Evolutionary conservation across 768 basidiomycete species (phyloP), one percentile per base, ranked within the genome.

Genomic region (Kwoniella sp.): DNA sequence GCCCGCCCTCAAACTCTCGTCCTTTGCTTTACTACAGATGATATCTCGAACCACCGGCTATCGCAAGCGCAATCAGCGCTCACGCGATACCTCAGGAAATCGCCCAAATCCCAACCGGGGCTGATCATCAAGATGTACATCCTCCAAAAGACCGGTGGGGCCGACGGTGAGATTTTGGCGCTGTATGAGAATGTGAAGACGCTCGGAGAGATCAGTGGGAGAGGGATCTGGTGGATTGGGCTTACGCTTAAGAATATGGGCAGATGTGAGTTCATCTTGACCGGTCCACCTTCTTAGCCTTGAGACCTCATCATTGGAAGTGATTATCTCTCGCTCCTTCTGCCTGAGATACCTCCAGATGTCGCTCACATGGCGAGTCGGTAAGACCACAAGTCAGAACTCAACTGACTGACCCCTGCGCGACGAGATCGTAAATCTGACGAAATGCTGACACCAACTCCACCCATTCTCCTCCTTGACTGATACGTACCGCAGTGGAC

Each of bases 51-150:
- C 1, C 52, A 57, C 23, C 60, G 65, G 7, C 56, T 65, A 38
- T 67, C 73, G 25, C 52, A 53, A 2, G 76, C 73, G n/a, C 34
- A 61, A 26, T 58, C 74, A 5, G 52, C 65, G 3, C 47, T 75
- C 15, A 54, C 48, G 25, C 63, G 69, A 41, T 63, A 63, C 37
- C 67, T 75, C 5, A 77, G 75, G 69, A 77, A 77, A 67, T 55
- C 62, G 28, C 72, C 73, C 11, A 64, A 65, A 55, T 77, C 76
- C 13, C 73, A 75, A 50, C 74, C 73, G 31, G 76, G 68, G 8
- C 59, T 75, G 1, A 63, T 72, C 30, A 63, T 77, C 17, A 67
- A 71, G 17, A 58, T 71, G 47, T 65, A 58, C 26, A 61, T 77
- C 20, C 57, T 66, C 5, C 57, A 73, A 45, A 65, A 67, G 54